Base-by-base conservation (phyloP, 371 early-diverging fungal species). In the Mucor circinelloides region DNA sequence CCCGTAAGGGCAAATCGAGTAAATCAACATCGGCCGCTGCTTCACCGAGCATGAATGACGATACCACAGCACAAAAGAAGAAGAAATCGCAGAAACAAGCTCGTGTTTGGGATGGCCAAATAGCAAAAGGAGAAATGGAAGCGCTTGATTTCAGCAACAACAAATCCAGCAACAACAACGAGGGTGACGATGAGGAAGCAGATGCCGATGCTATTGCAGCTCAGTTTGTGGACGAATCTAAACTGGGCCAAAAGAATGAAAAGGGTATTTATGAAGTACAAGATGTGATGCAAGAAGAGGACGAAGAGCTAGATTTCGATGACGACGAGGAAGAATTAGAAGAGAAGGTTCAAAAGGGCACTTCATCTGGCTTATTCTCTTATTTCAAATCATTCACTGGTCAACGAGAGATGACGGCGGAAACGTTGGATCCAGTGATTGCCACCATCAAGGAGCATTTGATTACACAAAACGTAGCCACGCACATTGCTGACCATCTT, bases 381-480 rank as follows among this genome's bases (percentile, higher is more conserved):
- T 89, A 90, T 71, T 85, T 93, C 64, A 85, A 88, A 56, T 85
- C 74, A 19, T 84, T 94, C 62, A 90, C 94, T 1, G 86, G 87
- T 13, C 84, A 84, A 64, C 79, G 85, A 66, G 86, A 86, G 55
- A 72, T 95, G 64, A 88, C 85, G 6, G 80, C 78, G 13, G 87
- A 87, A n/a, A 86, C 82, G 40, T 72, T 95, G 60, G 88, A 85
- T 23, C 92, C 93, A 3, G 84, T 90, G 6, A 73, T 94, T 78
- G 78, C 81, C 21, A 89, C 89, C 63, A 94, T 97, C 92, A 91
- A 91, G 71, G 94, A 96, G 68, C 97, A 96, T 71, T 74, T 98
- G 67, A 87, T 97, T 50, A 83, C 88, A 69, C 97, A 97, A 81
- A 98, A 98, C 71, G 97, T 98, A 1, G 99, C 99, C 2, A 88